phyloP scores from a whole-genome alignment of 164 flowering plant species.

The Stephania yunnanensis region DNA sequence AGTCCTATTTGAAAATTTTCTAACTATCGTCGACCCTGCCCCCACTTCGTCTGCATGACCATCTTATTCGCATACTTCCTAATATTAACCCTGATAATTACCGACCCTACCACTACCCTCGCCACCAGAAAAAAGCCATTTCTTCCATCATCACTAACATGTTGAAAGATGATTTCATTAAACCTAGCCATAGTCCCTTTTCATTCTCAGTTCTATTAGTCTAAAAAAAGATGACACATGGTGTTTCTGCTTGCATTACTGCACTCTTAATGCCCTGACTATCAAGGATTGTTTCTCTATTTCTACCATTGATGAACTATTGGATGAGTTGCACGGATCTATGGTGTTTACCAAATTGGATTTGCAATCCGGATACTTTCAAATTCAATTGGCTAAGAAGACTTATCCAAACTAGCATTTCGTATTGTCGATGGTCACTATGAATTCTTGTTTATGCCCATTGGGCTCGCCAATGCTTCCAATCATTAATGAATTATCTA shows the following conservation, averaged over 20 bases:
- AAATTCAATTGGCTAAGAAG: not conserved
- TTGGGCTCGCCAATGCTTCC: not conserved
- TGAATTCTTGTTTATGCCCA: not conserved
- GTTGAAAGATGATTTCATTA: not conserved
- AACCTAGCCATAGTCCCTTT: not conserved
- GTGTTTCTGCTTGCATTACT: not conserved
- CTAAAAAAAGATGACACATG: not conserved
- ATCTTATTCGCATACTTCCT: too few species aligned
- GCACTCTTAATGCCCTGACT: not conserved
- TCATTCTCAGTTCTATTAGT: not conserved
- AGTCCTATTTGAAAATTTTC: too few species aligned
- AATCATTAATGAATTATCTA: not conserved
- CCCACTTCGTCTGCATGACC: too few species aligned
- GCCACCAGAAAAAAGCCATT: too few species aligned
- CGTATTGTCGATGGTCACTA: not conserved
- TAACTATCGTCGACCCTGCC: too few species aligned
- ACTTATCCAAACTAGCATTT: not conserved
- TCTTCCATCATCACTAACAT: too few species aligned
- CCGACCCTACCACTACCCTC: too few species aligned
- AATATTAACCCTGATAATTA: too few species aligned
- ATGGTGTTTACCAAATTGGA: not conserved
- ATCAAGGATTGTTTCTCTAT: not conserved
- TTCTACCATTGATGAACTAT: not conserved
- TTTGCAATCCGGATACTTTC: not conserved
- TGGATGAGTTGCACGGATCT: not conserved